Conservation (phyloP, 2,329 filamentous ascomycete genomes). For the Acrocalymma vagum region DNA sequence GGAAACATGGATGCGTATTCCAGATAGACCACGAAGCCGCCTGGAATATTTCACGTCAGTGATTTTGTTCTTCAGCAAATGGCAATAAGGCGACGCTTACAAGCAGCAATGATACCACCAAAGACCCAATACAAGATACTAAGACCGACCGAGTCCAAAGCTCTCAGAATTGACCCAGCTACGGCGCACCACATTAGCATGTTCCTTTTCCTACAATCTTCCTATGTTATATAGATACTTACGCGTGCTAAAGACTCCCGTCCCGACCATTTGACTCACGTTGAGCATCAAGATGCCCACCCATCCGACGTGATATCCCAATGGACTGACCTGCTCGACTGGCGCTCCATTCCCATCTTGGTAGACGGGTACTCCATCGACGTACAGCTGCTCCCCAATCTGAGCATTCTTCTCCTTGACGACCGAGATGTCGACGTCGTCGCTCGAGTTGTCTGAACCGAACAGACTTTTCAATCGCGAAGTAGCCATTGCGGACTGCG, state of each 20-base stretch:
- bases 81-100: slow-evolving; percentile 7
- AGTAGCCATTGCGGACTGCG: slow-evolving; percentile 14
- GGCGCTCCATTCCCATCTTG: slow-evolving; percentile 41
- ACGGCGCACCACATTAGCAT: slow-evolving; percentile 9
- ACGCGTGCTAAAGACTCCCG: slow-evolving; percentile 40
- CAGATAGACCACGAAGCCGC: slow-evolving; percentile 34
- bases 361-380: slow-evolving; percentile 29
- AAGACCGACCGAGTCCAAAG: slow-evolving; percentile 35
- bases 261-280: slow-evolving; percentile 42
- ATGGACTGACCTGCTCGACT: slow-evolving; percentile 36
- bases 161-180: slow-evolving; percentile 34
- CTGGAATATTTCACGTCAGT: slow-evolving; percentile 11
- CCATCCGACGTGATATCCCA: slow-evolving; percentile 42
- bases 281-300: slow-evolving; percentile 39
- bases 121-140: slow-evolving; percentile 39
- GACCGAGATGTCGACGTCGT: slow-evolving; percentile 18
- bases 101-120: slow-evolving; percentile 34
- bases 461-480: slow-evolving; percentile 25
- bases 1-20: slow-evolving; percentile 39
- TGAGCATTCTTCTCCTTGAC: slow-evolving; percentile 35
- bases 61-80: not conserved
- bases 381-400: slow-evolving; percentile 34
- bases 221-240: slow-evolving; percentile 11
- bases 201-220: not conserved
- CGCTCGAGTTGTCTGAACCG: slow-evolving; percentile 20